Conservation (phyloP, 805 yeast genomes). For the Yarrowia sp. region DNA sequence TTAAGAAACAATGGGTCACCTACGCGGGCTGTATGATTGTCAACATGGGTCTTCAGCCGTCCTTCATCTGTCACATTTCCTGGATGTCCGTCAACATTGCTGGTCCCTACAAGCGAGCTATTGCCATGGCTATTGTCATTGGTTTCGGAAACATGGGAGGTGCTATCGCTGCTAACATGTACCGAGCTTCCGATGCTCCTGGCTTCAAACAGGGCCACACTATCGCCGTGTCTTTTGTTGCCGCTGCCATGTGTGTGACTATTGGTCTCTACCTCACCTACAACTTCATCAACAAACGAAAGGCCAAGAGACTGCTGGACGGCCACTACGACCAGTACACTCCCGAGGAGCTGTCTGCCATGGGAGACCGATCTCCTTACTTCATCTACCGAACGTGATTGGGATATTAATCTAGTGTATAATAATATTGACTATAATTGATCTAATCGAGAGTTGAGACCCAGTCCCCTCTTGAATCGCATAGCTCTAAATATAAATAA, state of each 20-base stretch:
- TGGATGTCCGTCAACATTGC: slow-evolving; percentile 65
- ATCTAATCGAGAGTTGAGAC: no score
- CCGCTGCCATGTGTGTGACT: slow-evolving; percentile 47
- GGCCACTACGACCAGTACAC: slow-evolving; percentile 36
- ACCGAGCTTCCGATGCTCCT: slow-evolving; percentile 63
- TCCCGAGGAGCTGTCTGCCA: slow-evolving; percentile 29
- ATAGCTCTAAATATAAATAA: no score
- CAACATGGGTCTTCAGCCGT: slow-evolving; percentile 61
- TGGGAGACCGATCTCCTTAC: slow-evolving; percentile 37
- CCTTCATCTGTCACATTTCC: slow-evolving; percentile 66
- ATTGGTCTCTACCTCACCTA: slow-evolving; percentile 20
- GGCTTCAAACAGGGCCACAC: slow-evolving; percentile 59
- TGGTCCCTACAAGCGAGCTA: slow-evolving; percentile 62
- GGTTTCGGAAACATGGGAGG: slow-evolving; percentile 74
- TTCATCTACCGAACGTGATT: slow-evolving; percentile 18
- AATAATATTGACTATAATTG: neutral
- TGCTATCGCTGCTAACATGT: slow-evolving; percentile 62
- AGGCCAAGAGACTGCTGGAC: slow-evolving; percentile 23
- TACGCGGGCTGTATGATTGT: slow-evolving; percentile 65
- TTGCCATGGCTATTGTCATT: slow-evolving; percentile 62
- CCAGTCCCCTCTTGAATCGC: no score
- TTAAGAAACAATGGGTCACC: slow-evolving; percentile 44
- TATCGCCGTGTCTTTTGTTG: slow-evolving; percentile 56
- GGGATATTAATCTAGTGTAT: slow-evolving; percentile 1
- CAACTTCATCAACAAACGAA: slow-evolving; percentile 36